phyloP scores from a whole-genome alignment of 768 basidiomycete species.

The Lactifluus subvellereus region DNA sequence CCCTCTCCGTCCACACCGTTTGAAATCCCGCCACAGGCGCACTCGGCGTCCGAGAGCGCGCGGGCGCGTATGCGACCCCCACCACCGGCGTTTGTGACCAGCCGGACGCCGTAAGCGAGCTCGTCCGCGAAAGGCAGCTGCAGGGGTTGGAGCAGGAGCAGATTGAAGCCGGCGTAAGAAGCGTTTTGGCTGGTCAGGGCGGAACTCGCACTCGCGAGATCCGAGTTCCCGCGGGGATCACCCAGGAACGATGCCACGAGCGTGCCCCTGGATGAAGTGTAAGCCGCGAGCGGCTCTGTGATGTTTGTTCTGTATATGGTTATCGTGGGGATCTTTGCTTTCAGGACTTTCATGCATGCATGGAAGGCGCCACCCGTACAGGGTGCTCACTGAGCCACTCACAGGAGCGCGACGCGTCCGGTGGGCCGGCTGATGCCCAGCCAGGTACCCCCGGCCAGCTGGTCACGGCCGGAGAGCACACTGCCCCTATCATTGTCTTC shows the following conservation, averaged over 20 bases:
- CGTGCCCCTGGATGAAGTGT: conserved; percentile 58
- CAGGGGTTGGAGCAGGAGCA: conserved; percentile 55
- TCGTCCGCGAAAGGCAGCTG: conserved; percentile 7
- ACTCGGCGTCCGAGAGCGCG: conserved; percentile 45
- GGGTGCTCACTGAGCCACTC: conserved; percentile 30
- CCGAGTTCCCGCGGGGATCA: conserved; percentile 32
- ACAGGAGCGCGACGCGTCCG: conserved; percentile 71
- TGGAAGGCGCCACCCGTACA: not conserved
- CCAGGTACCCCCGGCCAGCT: conserved; percentile 75
- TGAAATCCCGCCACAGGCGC: conserved; percentile 55
- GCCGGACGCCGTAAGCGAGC: conserved; percentile 46
- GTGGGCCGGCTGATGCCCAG: conserved; percentile 55
- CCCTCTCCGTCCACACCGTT: conserved; percentile 68
- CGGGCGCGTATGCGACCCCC: conserved; percentile 54
- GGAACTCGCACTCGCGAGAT: conserved; percentile 45
- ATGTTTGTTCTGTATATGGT: conserved; percentile 67
- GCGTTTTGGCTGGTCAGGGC: conserved; percentile 43
- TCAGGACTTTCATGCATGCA: not conserved
- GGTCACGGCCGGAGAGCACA: conserved; percentile 72
- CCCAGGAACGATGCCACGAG: conserved; percentile 64
- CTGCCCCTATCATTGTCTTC: conserved; percentile 27
- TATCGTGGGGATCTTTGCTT: not conserved
- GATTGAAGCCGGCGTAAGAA: conserved; percentile 75
- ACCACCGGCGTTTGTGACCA: conserved; percentile 68
- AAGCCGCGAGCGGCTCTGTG: conserved; percentile 52